Base-by-base conservation (phyloP, 352 stramenopile species). In the Poterioochromonas sp. region DNA sequence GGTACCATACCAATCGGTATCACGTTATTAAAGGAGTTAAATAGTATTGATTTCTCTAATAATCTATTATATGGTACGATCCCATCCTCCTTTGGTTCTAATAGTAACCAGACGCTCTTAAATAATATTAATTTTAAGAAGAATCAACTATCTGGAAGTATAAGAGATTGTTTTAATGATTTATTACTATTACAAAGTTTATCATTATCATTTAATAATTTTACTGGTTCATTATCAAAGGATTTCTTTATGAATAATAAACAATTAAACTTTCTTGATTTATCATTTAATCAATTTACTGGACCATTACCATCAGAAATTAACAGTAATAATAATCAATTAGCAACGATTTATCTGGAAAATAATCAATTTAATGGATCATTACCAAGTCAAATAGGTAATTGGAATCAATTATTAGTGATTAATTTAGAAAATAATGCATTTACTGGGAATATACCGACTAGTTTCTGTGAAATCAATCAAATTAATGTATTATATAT, bases 341-440 rank as follows among this genome's bases (percentile, higher is more conserved):
- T 68, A 26, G 12, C 58, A 26, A 35, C 32, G 3, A 5, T 73
- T n/a, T 11, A 22, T 29, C 32, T 73, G 20, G 37, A 40, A n/a
- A 44, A 73, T 49, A 73, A 73, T 32, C 11, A 26, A 15, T 49
- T 73, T n/a, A 47, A 8, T 73, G 63, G 63, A 12, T 39, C 39
- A 1, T 26, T 76, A 26, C 65, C 65, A 5, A 15, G 5, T 1
- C 3, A 37, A 26, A 12, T 76, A 11, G 65, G 65, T 39, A 32
- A 58, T 41, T 40, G 53, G 41, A 53, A 1, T 26, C 41, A 32
- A 11, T 40, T 76, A 60, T 35, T n/a, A 58, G 12, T 35, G 20
- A 11, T 76, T 15, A 47, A 3, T 29, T n/a, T 76, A 53, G 15
- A 60, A 18, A 76, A 58, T n/a, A 76, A 76, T 37, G 1, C 1